Evolutionary conservation across 495 filamentous ascomycete genomes (phyloP).

Genomic region (Chaetomidium leptoderma): DNA sequence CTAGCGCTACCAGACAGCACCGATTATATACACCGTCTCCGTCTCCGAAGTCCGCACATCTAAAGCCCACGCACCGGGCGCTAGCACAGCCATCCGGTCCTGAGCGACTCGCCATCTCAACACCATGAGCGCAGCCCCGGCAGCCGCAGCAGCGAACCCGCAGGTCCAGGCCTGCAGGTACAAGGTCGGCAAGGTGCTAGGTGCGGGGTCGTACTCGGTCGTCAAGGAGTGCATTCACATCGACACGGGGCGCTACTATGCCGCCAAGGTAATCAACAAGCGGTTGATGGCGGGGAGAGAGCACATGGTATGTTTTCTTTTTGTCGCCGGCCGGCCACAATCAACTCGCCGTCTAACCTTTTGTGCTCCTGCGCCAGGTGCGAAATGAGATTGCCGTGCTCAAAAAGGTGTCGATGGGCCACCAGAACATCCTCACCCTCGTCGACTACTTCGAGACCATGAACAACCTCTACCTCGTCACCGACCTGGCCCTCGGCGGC

Average conservation of each 20-base stretch:
- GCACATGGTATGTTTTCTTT: slow-evolving; percentile 74
- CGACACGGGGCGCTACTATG: slow-evolving; percentile 96
- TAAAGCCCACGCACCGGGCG: too few relatives aligned
- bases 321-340: background rate
- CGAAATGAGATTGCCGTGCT: slow-evolving; percentile 97
- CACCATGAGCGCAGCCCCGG: slow-evolving; percentile 33
- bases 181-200: slow-evolving; percentile 97
- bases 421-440: slow-evolving; percentile 94
- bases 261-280: slow-evolving; percentile 99
- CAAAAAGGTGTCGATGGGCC: slow-evolving; percentile 94
- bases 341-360: background rate
- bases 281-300: slow-evolving; percentile 94
- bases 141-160: slow-evolving; percentile 33
- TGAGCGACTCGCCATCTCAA: background rate
- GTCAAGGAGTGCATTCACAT: slow-evolving; percentile 99
- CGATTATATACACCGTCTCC: background rate
- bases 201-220: slow-evolving; percentile 94
- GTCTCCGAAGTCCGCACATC: background rate
- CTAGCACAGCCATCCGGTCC: slow-evolving; percentile 6
- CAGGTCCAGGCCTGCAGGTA: slow-evolving; percentile 64
- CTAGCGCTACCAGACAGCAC: background rate
- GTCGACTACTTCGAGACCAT: slow-evolving; percentile 99
- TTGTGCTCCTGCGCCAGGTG: slow-evolving; percentile 51
- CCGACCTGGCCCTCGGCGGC: slow-evolving; percentile 91
- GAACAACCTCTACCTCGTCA: slow-evolving; percentile 98